phyloP scores from a whole-genome alignment of 352 stramenopile species.

The Phytophthora brassicae region DNA sequence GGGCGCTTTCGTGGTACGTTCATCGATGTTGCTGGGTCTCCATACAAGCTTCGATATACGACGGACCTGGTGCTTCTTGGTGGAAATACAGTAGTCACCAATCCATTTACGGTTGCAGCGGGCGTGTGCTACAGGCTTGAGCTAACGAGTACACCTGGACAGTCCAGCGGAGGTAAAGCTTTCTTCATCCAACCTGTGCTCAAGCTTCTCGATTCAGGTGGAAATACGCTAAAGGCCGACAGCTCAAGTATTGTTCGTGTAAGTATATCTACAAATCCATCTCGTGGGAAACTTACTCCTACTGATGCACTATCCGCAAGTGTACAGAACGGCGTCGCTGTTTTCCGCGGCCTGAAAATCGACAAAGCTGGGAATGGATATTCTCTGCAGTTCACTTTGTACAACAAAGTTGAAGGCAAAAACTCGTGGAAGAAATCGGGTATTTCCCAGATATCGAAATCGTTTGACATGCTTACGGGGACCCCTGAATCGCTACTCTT shows the following conservation, averaged over 20 bases:
- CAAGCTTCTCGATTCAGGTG: constrained; percentile 73
- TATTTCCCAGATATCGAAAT: constrained; percentile 57
- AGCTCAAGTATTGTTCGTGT: constrained; percentile 67
- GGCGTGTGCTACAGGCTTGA: constrained; percentile 56
- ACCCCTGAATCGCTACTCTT: constrained; percentile 48
- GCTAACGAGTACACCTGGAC: constrained; percentile 38
- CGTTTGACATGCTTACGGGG: constrained; percentile 64
- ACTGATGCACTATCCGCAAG: constrained; percentile 36
- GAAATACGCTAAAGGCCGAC: constrained; percentile 67
- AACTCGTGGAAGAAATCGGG: constrained; percentile 45
- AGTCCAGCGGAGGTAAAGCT: constrained; percentile 64
- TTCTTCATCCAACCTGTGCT: constrained; percentile 79
- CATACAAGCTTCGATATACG: constrained; percentile 74
- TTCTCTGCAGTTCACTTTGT: constrained; percentile 65
- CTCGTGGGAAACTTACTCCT: constrained; percentile 49
- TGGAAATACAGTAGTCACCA: constrained; percentile 61
- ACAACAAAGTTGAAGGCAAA: constrained; percentile 45
- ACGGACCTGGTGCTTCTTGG: constrained; percentile 57
- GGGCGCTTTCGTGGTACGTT: constrained; percentile 63
- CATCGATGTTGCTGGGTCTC: constrained; percentile 78
- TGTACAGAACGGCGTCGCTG: constrained; percentile 55
- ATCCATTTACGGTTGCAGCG: constrained; percentile 74
- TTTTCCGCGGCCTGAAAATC: constrained; percentile 77
- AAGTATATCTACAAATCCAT: constrained; percentile 74
- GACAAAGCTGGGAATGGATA: constrained; percentile 78